These are phyloP conservation scores for Penstemon newberryi DNA, from an alignment of 257 asterid genomes.

Conservation along the genomic window DNA sequence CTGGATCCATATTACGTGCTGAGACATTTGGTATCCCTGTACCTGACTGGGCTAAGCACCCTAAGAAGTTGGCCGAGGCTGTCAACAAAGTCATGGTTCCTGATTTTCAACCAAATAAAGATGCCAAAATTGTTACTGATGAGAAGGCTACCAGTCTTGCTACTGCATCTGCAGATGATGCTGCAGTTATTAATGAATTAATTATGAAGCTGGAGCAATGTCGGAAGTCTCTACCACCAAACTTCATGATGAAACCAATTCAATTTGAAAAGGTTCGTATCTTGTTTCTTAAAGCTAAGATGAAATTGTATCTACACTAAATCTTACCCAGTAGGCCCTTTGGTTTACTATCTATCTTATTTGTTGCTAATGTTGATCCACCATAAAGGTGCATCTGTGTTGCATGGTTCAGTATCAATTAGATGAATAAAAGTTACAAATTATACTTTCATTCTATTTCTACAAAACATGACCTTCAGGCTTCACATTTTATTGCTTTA, in stretches of 20 bases:
- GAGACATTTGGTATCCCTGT: slow-evolving; percentile 77
- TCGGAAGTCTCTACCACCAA: slow-evolving; percentile 48
- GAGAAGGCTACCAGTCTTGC: slow-evolving; percentile 84
- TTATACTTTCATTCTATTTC: no score
- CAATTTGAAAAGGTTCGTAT: slow-evolving; percentile 83
- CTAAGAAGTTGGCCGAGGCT: slow-evolving; percentile 68
- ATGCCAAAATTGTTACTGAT: slow-evolving; percentile 80
- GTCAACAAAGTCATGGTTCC: slow-evolving; percentile 61
- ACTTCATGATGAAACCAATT: slow-evolving; percentile 82
- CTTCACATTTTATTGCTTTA: background rate
- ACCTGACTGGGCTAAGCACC: slow-evolving; percentile 85
- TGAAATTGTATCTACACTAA: background rate
- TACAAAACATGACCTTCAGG: background rate
- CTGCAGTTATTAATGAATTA: slow-evolving; percentile 67
- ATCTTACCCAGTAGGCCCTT: background rate
- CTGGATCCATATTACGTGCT: slow-evolving; percentile 76
- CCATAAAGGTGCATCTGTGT: background rate
- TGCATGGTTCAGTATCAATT: slow-evolving; percentile 7
- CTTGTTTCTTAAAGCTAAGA: slow-evolving; percentile 2
- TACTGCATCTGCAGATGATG: slow-evolving; percentile 77
- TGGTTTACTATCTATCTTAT: background rate
- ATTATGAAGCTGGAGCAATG: slow-evolving; percentile 66
- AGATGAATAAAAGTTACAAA: background rate
- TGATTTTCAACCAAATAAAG: slow-evolving; percentile 67
- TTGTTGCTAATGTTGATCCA: background rate